These are phyloP conservation scores for Rhododendron kiyosumense DNA, from an alignment of 148 eudicot species.

Conservation along the genomic window DNA sequence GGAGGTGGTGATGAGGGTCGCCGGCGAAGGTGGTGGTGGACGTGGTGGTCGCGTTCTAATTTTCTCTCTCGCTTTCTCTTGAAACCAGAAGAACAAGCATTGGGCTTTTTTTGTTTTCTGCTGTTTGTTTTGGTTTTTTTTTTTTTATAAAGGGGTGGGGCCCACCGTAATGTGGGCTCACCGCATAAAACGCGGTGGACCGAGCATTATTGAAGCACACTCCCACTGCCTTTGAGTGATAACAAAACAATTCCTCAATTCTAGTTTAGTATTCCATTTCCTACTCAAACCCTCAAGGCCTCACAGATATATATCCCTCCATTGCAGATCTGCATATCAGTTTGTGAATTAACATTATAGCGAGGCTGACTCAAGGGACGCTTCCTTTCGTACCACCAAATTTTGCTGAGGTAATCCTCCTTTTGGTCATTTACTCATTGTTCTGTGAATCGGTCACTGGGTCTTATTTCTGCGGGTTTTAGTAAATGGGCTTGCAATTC, in stretches of 20 bases:
- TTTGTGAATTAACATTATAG: background rate
- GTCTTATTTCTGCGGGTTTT: background rate
- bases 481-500: background rate
- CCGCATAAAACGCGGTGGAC: fast-evolving
- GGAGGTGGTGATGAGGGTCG: too few relatives aligned
- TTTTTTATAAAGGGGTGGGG: too few relatives aligned
- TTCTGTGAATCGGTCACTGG: background rate
- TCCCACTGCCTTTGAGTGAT: background rate
- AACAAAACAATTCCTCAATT: background rate
- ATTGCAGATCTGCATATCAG: background rate
- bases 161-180: fast-evolving
- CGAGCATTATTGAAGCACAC: background rate
- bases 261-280: background rate
- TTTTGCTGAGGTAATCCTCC: background rate
- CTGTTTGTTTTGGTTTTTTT: too few relatives aligned
- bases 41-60: too few relatives aligned
- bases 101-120: too few relatives aligned
- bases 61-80: too few relatives aligned
- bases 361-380: background rate
- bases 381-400: background rate
- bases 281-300: background rate
- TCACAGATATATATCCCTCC: background rate
- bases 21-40: too few relatives aligned
- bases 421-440: background rate
- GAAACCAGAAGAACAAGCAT: too few relatives aligned